Evolutionary conservation across 2,329 filamentous ascomycete genomes (phyloP).

Genomic region (Magnaporthales sp.): DNA sequence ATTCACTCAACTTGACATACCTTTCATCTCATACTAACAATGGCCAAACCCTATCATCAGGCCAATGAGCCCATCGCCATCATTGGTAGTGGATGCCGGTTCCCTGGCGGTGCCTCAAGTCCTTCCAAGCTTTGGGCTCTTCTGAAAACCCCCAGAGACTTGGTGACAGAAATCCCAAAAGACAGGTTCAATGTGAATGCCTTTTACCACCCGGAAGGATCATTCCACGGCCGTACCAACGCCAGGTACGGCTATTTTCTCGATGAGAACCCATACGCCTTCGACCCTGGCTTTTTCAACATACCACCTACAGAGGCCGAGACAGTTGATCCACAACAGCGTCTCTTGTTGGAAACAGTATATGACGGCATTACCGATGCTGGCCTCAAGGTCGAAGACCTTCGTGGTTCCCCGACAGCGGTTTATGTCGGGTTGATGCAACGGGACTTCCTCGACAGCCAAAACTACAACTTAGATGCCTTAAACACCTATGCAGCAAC

Average conservation of each 20-base stretch:
- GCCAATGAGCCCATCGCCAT: slow-evolving; percentile 21
- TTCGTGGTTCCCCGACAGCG: too few species aligned
- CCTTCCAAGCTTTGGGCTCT: slow-evolving; percentile 22
- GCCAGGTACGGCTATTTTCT: slow-evolving; percentile 22
- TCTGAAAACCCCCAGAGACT: slow-evolving; percentile 8
- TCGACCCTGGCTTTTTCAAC: slow-evolving; percentile 28
- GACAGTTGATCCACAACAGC: slow-evolving; percentile 9
- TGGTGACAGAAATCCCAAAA: slow-evolving; percentile 7
- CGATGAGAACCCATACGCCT: slow-evolving; percentile 19
- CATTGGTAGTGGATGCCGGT: slow-evolving; percentile 21
- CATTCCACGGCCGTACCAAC: slow-evolving; percentile 23
- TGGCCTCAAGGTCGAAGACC: too few species aligned
- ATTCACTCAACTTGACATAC: too few species aligned
- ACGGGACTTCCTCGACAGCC: too few species aligned
- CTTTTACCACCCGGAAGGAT: slow-evolving; percentile 21
- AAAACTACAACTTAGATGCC: slow-evolving; percentile 17
- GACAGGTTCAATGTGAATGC: slow-evolving; percentile 19
- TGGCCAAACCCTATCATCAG: too few species aligned
- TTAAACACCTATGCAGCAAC: slow-evolving; percentile 30
- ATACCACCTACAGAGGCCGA: slow-evolving; percentile 27
- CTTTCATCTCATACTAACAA: too few species aligned
- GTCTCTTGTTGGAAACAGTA: slow-evolving; percentile 24
- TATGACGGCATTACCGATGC: slow-evolving; percentile 27
- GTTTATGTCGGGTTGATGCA: too few species aligned
- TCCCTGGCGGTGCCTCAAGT: slow-evolving; percentile 20